Evolutionary conservation across 2,329 filamentous ascomycete genomes (phyloP), one percentile per base, ranked within the genome.

Genomic region (Juglanconis oblonga): DNA sequence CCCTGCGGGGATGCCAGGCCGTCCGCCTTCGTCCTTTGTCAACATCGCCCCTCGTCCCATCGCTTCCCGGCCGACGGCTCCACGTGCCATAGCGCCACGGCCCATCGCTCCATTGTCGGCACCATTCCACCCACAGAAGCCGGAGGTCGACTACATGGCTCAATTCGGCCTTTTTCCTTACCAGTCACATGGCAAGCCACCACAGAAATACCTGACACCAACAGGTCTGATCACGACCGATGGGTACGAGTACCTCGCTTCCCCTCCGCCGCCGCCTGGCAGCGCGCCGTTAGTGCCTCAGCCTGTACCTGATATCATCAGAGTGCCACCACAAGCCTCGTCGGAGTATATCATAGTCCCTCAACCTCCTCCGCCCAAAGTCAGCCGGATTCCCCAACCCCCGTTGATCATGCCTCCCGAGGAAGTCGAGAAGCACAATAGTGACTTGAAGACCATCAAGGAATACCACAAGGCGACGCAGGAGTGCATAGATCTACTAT

Each of bases 191-290:
- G 55, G 44, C 13, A 53, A 48, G 45, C 7, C 52, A 38, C 49
- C 55, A 8, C 56, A 56, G 14, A 55, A 52, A 29, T 62, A 56
- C 10, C 48, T 51, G 10, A 50, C 52, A 0, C 56, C 57, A 1
- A 35, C 7, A 1, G 60, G 60, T 3, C 36, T 53, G 11, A 45
- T 62, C 42, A 50, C 45, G 2, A 53, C 52, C n/a, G 36, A 59
- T n/a, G 57, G 60, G 2, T 59, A 56, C 35, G 60, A 59, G 40
- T 59, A 56, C 36, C 35, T 59, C 8, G 52, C 56, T 10, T 10
- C n/a, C 3, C 48, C 52, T 0, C 45, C 38, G 3, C 31, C 8
- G 1, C 35, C 44, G 3, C 32, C 59, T n/a, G 32, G 33, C 36
- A 40, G 17, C 10, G 36, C n/a, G 10, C 52, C 31, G 1, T 14